Evolutionary conservation across 345 rosid species (phyloP).

Genomic region (Aegle marmelos): DNA sequence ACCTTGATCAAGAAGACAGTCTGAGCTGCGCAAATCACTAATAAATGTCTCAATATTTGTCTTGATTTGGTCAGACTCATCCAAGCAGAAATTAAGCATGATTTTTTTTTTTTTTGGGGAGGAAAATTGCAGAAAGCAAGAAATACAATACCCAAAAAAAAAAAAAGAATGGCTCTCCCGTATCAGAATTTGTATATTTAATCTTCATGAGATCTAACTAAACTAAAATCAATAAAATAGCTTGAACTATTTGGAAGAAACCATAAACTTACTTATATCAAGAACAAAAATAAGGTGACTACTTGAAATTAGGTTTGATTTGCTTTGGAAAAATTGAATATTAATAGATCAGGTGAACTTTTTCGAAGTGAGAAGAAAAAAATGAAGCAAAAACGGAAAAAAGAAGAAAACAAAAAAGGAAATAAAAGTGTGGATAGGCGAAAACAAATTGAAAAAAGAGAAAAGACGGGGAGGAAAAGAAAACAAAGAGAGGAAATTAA

Average conservation of each 20-base stretch:
- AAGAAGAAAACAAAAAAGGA: not conserved
- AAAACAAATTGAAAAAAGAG: not conserved
- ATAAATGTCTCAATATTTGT: slow-evolving; percentile 11
- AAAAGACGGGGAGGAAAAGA: not conserved
- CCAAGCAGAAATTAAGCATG: not conserved
- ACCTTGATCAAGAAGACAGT: not conserved
- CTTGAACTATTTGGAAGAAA: not conserved
- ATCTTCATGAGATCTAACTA: not conserved
- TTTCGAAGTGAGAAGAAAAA: slow-evolving; percentile 10
- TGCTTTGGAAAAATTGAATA: slow-evolving; percentile 6
- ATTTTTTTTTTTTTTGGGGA: too few species aligned
- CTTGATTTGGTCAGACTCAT: slow-evolving; percentile 19
- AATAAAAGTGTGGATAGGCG: slow-evolving; percentile 12
- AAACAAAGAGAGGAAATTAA: not conserved
- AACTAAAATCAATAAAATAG: too few species aligned
- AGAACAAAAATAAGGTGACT: slow-evolving; percentile 2
- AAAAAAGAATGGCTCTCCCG: too few species aligned
- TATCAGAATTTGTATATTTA: too few species aligned
- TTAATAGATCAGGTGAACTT: slow-evolving; percentile 5
- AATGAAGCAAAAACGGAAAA: slow-evolving; percentile 16
- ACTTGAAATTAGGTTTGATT: slow-evolving; percentile 8
- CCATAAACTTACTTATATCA: not conserved
- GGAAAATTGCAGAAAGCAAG: too few species aligned
- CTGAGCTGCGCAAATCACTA: slow-evolving; percentile 2
- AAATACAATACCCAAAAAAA: too few species aligned